Evolutionary conservation across 306 rosid species (phyloP).

Genomic region (Rubus parviflorus): DNA sequence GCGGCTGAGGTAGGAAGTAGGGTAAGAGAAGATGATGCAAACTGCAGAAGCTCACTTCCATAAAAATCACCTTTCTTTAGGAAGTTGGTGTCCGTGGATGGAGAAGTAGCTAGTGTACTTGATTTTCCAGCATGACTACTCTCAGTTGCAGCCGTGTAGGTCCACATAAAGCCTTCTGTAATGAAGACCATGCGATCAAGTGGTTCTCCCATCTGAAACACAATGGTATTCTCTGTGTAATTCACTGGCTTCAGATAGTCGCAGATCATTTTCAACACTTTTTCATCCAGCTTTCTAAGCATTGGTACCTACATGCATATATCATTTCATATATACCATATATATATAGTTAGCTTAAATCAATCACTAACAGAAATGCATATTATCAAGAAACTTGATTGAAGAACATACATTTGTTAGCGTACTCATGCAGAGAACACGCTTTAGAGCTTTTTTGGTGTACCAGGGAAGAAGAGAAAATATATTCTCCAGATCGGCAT

Average conservation of each 20-base stretch:
- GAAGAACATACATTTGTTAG: not conserved
- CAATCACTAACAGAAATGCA: not conserved
- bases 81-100: not conserved
- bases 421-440: not conserved
- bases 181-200: constrained; percentile 10
- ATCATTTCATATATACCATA: too few species aligned
- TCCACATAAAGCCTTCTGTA: not conserved
- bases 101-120: not conserved
- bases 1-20: not conserved
- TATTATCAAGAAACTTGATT: not conserved
- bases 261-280: not conserved
- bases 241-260: not conserved
- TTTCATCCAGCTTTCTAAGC: not conserved
- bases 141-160: not conserved
- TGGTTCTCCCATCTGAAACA: constrained; percentile 16
- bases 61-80: not conserved
- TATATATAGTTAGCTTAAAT: not conserved
- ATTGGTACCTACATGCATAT: not conserved
- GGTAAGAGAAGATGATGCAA: not conserved
- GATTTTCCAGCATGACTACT: not conserved
- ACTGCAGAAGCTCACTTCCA: not conserved
- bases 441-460: not conserved
- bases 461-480: not conserved
- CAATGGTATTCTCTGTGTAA: not conserved
- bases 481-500: not conserved